Base-by-base conservation (phyloP, 1,284 basidiomycete species). In the Testicularia cyperi region DNA sequence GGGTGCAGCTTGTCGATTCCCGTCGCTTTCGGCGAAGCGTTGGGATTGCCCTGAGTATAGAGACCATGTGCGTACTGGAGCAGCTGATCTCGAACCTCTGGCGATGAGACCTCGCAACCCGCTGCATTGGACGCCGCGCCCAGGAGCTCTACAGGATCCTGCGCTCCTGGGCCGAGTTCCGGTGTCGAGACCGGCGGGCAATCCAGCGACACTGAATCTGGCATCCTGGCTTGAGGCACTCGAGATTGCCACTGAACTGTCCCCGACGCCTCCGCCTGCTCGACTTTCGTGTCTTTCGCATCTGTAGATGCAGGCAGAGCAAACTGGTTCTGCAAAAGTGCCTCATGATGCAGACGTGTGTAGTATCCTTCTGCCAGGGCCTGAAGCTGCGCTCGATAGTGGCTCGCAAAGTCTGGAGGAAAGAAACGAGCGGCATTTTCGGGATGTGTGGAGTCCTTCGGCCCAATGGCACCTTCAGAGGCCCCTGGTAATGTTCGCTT, bases 31-130 rank as follows among this genome's bases (percentile, higher is more conserved):
- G 40, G 24, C 18, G 39, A 43, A 12, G 48, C 29, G 23, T 45
- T 36, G 2, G 32, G 57, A 10, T 24, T 27, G 25, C 67, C 69
- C 16, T 42, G 58, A 6, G 69, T 55, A 38, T 75, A 75, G 25
- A 75, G 56, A 4, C 35, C 35, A 42, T 75, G 72, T 5, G 72
- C 72, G 36, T 70, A 75, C 42, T 72, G 67, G 19, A 75, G 65
- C 19, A 75, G 55, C 37, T 73, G 65, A 20, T 75, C 71, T 22
- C 72, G 58, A 24, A 74, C 61, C 24, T 54, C 44, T 4, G 68
- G 51, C 3, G 70, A 67, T 10, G 41, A 23, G 10, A 62, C 53
- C 22, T 65, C 60, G 10, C 47, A 32, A 5, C 71, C 68, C 2
- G 61, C 61, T 4, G 70, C 57, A 15, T 35, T 46, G 6, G 70